Percentiles rank a stretch among this genome's conserved stretches.
Conservation (phyloP, 2,329 filamentous ascomycete species). For the Diaporthe caulivora region DNA sequence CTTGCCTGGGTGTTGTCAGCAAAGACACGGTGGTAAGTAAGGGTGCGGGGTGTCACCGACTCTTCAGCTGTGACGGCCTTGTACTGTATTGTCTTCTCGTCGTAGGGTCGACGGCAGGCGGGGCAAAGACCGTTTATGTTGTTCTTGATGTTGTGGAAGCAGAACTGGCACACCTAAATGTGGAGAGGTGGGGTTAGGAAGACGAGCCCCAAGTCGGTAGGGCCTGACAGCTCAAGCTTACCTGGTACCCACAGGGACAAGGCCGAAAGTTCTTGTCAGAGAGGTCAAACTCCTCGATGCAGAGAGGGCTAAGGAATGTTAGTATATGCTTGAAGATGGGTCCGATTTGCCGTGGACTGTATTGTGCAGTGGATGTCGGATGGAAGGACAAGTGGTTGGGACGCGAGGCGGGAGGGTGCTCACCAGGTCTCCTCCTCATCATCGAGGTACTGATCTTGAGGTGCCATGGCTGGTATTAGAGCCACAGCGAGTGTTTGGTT, state of each 20-base stretch:
- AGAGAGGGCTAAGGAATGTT: slow-evolving; percentile 79
- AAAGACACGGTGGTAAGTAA: slow-evolving; percentile 30
- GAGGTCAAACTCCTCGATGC: slow-evolving; percentile 98
- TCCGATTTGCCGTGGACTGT: slow-evolving; percentile 34
- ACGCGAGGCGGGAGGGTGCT: slow-evolving; percentile 43
- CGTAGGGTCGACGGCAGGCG: slow-evolving; percentile 95
- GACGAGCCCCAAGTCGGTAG: slow-evolving; percentile 31
- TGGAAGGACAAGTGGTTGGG: slow-evolving; percentile 36
- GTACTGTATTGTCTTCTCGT: slow-evolving; percentile 97
- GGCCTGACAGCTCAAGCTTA: slow-evolving; percentile 56
- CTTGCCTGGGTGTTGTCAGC: slow-evolving; percentile 65
- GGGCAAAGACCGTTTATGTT: slow-evolving; percentile 98
- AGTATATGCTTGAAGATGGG: slow-evolving; percentile 44
- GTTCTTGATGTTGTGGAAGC: slow-evolving; percentile 98
- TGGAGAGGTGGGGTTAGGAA: slow-evolving; percentile 38
- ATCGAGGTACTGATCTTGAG: slow-evolving; percentile 78
- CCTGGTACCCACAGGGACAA: slow-evolving; percentile 98
- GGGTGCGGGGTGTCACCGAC: slow-evolving; percentile 66
- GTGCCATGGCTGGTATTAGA: slow-evolving; percentile 65
- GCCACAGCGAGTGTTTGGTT: not conserved
- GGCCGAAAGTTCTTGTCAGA: slow-evolving; percentile 97
- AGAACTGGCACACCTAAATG: slow-evolving; percentile 95
- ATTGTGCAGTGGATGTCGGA: slow-evolving; percentile 38
- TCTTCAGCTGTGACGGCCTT: slow-evolving; percentile 96
- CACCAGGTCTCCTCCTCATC: slow-evolving; percentile 80